phyloP scores from a whole-genome alignment of 2,329 filamentous ascomycete genomes.

The Lachnellula cervina region DNA sequence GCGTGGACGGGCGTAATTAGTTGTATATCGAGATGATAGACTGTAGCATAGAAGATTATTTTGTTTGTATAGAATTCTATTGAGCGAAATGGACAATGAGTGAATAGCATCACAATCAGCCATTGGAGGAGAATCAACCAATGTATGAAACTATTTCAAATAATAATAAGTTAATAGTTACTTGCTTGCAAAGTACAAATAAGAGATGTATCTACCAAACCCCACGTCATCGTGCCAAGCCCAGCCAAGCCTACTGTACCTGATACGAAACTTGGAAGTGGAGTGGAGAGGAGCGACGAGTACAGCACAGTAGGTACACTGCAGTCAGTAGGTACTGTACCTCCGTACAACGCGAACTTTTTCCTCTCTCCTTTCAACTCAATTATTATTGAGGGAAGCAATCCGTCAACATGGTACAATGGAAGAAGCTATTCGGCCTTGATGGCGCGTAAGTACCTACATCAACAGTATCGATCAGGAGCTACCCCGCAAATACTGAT shows the following conservation, averaged over 20 bases:
- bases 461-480: background rate
- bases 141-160: background rate
- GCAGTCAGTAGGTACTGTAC: no score
- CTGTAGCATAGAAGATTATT: slow-evolving; percentile 3
- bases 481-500: slow-evolving; percentile 6
- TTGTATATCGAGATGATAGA: slow-evolving; percentile 15
- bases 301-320: no score
- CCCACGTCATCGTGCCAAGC: background rate
- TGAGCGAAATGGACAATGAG: background rate
- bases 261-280: background rate
- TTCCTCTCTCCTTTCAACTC: background rate
- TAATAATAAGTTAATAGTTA: no score
- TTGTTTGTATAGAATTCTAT: background rate
- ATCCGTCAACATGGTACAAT: slow-evolving; percentile 26
- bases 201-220: background rate
- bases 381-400: background rate
- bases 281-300: background rate
- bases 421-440: slow-evolving; percentile 29
- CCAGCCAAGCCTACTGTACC: no score
- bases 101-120: background rate
- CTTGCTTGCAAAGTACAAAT: no score
- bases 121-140: background rate
- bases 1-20: slow-evolving; percentile 17
- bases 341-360: background rate
- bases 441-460: slow-evolving; percentile 22